Conservation (phyloP, 768 basidiomycete species). For the Xerocomus spinulosus region DNA sequence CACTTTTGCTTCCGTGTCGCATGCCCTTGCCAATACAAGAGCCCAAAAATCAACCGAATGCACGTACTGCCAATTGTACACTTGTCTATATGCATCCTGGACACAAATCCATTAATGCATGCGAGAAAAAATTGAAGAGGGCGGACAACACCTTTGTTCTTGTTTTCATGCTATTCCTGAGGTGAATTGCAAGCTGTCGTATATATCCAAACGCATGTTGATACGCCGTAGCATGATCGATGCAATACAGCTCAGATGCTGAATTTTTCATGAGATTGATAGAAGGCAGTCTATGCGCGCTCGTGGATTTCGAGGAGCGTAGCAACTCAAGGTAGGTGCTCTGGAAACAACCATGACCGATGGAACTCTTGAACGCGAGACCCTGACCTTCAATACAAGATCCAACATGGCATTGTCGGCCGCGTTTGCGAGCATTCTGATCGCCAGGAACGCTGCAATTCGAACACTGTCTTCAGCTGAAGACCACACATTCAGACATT, state of each 20-base stretch:
- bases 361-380: background rate
- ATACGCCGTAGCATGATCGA: conserved; percentile 71
- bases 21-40: conserved; percentile 79
- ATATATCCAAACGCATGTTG: conserved; percentile 97
- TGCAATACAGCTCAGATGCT: conserved; percentile 84
- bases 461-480: conserved; percentile 75
- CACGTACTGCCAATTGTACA: conserved; percentile 98
- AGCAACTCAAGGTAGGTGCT: conserved; percentile 86
- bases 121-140: background rate
- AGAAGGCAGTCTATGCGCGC: conserved; percentile 77
- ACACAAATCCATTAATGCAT: conserved; percentile 6
- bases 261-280: conserved; percentile 98
- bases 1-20: conserved; percentile 52
- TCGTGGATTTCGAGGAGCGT: conserved; percentile 81
- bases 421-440: conserved; percentile 73
- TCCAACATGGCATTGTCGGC: conserved; percentile 81
- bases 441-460: conserved; percentile 80
- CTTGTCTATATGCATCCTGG: conserved; percentile 87
- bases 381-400: conserved; percentile 72
- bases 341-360: conserved; percentile 35
- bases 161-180: conserved; percentile 87
- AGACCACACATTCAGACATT: conserved; percentile 82
- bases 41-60: conserved; percentile 98
- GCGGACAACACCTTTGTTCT: conserved; percentile 62
- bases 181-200: conserved; percentile 87